Evolutionary conservation across 495 filamentous ascomycete species (phyloP).

Genomic region (Massariosphaeria phaeospora): DNA sequence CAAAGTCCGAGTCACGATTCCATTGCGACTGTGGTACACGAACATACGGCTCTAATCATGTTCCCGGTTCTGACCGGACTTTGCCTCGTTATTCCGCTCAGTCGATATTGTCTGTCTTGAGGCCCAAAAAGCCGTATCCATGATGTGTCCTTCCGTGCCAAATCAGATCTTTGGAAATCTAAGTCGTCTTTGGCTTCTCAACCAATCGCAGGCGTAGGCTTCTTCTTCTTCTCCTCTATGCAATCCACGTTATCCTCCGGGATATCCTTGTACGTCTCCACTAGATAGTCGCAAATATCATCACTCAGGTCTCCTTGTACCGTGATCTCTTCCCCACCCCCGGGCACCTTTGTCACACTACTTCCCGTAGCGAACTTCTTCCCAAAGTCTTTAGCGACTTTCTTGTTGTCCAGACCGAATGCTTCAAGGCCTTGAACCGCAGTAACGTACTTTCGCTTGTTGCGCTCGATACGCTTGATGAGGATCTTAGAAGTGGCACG

Average conservation of each 20-base stretch:
- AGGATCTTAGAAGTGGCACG: constrained; percentile 73
- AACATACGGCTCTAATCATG: too few species aligned
- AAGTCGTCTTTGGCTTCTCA: too few species aligned
- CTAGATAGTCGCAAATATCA: constrained; percentile 84
- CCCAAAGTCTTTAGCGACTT: constrained; percentile 80
- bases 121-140: too few species aligned
- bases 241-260: constrained; percentile 92
- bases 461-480: constrained; percentile 95
- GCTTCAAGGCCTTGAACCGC: constrained; percentile 83
- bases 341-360: constrained; percentile 82
- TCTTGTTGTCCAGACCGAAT: constrained; percentile 89
- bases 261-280: constrained; percentile 76
- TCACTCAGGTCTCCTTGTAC: constrained; percentile 96
- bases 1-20: too few species aligned
- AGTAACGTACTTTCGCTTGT: constrained; percentile 95
- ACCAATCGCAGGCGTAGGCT: constrained; percentile 43
- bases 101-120: too few species aligned
- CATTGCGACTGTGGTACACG: too few species aligned
- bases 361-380: constrained; percentile 92
- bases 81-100: too few species aligned
- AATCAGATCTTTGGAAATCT: too few species aligned
- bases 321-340: constrained; percentile 90
- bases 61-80: too few species aligned
- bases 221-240: constrained; percentile 93
- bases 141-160: too few species aligned